Conservation (phyloP, 2,329 filamentous ascomycete genomes). For the Cladosporium sp. region DNA sequence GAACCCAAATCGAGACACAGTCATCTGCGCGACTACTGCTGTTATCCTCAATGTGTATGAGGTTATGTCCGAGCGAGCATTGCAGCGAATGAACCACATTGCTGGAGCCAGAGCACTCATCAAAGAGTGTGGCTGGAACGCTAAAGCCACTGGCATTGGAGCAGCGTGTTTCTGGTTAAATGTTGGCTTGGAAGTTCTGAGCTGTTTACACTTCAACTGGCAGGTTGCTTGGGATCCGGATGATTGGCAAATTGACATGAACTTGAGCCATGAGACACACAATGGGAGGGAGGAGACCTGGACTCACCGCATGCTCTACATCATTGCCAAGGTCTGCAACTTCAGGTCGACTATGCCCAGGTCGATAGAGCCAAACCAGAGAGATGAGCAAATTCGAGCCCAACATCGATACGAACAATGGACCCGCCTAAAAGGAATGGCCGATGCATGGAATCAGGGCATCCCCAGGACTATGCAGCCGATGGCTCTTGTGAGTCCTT, state of each 20-base stretch:
- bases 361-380: slow-evolving; percentile 59
- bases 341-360: slow-evolving; percentile 71
- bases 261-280: slow-evolving; percentile 60
- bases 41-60: slow-evolving; percentile 91
- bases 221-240: slow-evolving; percentile 85
- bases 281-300: slow-evolving; percentile 75
- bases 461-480: slow-evolving; percentile 87
- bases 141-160: slow-evolving; percentile 73
- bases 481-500: slow-evolving; percentile 71
- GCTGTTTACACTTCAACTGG: slow-evolving; percentile 85
- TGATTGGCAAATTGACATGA: slow-evolving; percentile 82
- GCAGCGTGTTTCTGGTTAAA: slow-evolving; percentile 94
- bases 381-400: slow-evolving; percentile 63
- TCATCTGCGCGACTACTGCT: slow-evolving; percentile 82
- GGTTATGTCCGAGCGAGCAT: slow-evolving; percentile 79
- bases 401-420: slow-evolving; percentile 72
- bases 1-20: slow-evolving; percentile 79
- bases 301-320: slow-evolving; percentile 86
- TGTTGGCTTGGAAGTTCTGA: slow-evolving; percentile 85
- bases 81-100: slow-evolving; percentile 85
- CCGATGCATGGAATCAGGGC: slow-evolving; percentile 75
- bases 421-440: slow-evolving; percentile 75
- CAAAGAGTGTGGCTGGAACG: slow-evolving; percentile 87
- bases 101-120: slow-evolving; percentile 81
- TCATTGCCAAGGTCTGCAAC: slow-evolving; percentile 82